Conservation (phyloP, 768 basidiomycete genomes). For the Chalciporus pseudorubinellus region DNA sequence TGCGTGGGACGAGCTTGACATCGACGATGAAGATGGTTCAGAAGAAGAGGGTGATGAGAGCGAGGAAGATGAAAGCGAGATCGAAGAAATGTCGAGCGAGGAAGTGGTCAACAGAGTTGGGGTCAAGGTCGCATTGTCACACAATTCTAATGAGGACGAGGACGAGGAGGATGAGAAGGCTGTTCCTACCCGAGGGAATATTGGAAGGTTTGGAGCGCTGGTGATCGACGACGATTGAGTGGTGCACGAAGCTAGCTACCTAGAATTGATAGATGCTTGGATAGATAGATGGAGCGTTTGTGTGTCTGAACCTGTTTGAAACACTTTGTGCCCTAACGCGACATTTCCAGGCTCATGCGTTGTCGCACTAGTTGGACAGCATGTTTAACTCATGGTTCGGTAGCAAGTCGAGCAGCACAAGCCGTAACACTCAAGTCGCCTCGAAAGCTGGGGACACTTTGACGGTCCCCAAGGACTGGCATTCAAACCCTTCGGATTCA, state of each 20-base stretch:
- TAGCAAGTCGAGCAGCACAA: conserved; percentile 23
- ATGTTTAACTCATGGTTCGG: conserved; percentile 33
- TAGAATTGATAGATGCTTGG: no score
- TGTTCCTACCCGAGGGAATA: background rate
- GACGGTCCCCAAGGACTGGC: background rate
- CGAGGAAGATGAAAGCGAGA: conserved; percentile 24
- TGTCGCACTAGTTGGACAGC: background rate
- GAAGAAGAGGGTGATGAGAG: conserved; percentile 32
- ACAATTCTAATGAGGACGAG: conserved; percentile 16
- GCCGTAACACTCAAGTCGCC: conserved; percentile 18
- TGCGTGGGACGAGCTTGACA: conserved; percentile 21
- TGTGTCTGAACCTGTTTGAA: conserved; percentile 2
- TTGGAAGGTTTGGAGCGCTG: conserved; percentile 34
- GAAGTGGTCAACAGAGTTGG: conserved; percentile 2
- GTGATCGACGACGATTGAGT: conserved; percentile 22
- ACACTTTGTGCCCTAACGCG: no score
- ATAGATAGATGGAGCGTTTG: no score
- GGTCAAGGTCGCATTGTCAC: background rate
- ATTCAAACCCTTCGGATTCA: conserved; percentile 5
- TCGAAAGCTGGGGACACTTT: background rate
- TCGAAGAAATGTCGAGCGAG: conserved; percentile 11
- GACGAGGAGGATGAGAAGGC: conserved; percentile 11
- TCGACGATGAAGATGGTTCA: conserved; percentile 33
- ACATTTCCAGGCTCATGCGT: background rate
- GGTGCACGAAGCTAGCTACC: background rate